Base-by-base conservation (phyloP, 208 protist species). In the Strigomonas oncopelti region DNA sequence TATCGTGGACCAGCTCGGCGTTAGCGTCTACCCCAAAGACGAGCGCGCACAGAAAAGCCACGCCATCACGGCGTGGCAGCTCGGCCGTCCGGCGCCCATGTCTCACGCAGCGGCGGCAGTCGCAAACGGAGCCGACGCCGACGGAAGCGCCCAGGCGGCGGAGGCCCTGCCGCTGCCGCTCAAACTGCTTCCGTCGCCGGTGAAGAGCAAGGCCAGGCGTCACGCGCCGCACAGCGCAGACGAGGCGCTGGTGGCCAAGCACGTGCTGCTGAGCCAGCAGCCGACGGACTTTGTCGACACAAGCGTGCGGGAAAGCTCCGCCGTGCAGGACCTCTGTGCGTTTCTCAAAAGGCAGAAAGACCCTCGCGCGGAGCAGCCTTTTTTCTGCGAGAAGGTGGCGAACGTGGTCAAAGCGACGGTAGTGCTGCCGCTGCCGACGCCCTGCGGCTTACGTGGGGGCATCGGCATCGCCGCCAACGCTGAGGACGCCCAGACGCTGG, bases 371-470 rank as follows among this genome's bases (percentile, higher is more conserved):
- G 67, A 58, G 0, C 69, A 87, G 45, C 83, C 90, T 4, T 95
- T 93, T 65, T 88, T 91, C 53, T 62, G 76, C 27, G 85, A 87
- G 32, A 29, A 57, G 25, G 69, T 93, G 18, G 48, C 64, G 0
- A 74, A 75, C 20, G 4, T 24, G 3, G 68, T 85, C 42, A 84
- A 81, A 71, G 80, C 91, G 11, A 90, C 88, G 0, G 83, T 93
- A n/a, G 71, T 94, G 38, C 83, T 96, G 32, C 91, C 87, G 14
- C 24, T 96, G 29, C 69, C 84, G 31, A 74, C 75, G 22, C 55
- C 62, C n/a, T 90, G 77, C 61, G 91, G 91, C 65, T 71, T 93
- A n/a, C 83, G 88, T 20, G 91, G 91, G 32, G 91, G 88, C 11
- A 81, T 96, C 8, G 91, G 91, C 24, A 74, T 96, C 42, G 85